Conservation (phyloP, 2,329 filamentous ascomycete genomes). For the Ophiostoma sp. region DNA sequence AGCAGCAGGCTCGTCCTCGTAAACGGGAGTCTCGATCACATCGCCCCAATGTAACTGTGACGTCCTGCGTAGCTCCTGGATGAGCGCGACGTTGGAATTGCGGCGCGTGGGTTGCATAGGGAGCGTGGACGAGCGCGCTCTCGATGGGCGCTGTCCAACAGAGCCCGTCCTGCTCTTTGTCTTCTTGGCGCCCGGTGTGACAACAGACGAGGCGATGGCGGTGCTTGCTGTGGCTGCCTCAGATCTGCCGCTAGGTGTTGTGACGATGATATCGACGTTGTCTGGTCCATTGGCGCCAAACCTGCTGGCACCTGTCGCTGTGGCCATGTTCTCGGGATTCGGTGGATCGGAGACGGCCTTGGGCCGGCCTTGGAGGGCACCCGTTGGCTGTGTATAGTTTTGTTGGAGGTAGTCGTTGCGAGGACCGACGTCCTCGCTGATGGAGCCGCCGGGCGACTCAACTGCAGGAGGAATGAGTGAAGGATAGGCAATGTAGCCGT, state of each 20-base stretch:
- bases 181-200: background rate
- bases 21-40: background rate
- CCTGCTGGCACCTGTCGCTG: background rate
- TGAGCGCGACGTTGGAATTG: conserved; percentile 35
- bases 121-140: conserved; percentile 27
- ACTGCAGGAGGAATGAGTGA: conserved; percentile 37
- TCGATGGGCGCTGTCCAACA: background rate
- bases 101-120: conserved; percentile 30
- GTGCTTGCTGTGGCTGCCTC: background rate
- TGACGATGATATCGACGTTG: background rate
- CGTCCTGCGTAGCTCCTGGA: conserved; percentile 36
- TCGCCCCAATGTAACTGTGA: conserved; percentile 19
- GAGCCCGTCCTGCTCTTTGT: conserved; percentile 20
- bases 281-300: background rate
- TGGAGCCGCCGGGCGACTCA: conserved; percentile 26
- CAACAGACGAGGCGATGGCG: background rate
- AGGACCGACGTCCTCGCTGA: background rate
- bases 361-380: conserved; percentile 9
- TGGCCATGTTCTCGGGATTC: conserved; percentile 6
- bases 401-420: background rate
- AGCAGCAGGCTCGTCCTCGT: background rate
- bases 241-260: background rate
- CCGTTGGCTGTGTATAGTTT: background rate
- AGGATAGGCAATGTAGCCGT: conserved; percentile 39
- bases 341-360: conserved; percentile 29